Conservation (phyloP, 1,139 yeast genomes). For the Casaregolazyma lundiana region DNA sequence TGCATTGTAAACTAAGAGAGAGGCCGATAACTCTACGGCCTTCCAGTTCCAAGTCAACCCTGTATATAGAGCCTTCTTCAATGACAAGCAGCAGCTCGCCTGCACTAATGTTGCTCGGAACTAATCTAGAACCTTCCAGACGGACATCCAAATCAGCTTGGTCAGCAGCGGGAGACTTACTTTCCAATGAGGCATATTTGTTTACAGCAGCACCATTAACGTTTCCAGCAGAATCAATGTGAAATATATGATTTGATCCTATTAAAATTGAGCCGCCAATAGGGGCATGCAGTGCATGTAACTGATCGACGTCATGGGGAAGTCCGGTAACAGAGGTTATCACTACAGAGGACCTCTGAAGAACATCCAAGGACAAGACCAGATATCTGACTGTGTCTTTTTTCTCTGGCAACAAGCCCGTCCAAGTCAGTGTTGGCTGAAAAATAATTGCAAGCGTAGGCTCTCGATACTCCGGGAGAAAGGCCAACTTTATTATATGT, state of each 20-base stretch:
- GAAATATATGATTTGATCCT: constrained; percentile 75
- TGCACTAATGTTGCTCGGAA: constrained; percentile 40
- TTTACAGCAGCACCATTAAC: constrained; percentile 64
- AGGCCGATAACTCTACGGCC: constrained; percentile 40
- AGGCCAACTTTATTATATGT: constrained; percentile 61
- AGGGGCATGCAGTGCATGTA: constrained; percentile 62
- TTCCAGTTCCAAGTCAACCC: constrained; percentile 48
- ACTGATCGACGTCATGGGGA: constrained; percentile 68
- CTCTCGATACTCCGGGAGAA: constrained; percentile 65
- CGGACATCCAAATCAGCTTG: constrained; percentile 49
- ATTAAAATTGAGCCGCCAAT: constrained; percentile 66
- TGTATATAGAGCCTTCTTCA: constrained; percentile 48
- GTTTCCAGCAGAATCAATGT: constrained; percentile 79
- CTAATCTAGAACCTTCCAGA: constrained; percentile 54
- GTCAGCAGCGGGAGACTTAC: constrained; percentile 51
- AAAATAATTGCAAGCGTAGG: constrained; percentile 76
- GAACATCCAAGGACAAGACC: constrained; percentile 62
- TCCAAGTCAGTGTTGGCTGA: constrained; percentile 65
- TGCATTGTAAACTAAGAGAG: constrained; percentile 23
- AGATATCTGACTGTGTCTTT: constrained; percentile 60
- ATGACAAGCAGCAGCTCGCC: constrained; percentile 52
- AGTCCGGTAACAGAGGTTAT: constrained; percentile 59
- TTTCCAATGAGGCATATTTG: constrained; percentile 14
- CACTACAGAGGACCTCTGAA: constrained; percentile 59
- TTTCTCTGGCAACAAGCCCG: constrained; percentile 56